phyloP scores from a whole-genome alignment of 768 basidiomycete species.

The Mycena polygramma region DNA sequence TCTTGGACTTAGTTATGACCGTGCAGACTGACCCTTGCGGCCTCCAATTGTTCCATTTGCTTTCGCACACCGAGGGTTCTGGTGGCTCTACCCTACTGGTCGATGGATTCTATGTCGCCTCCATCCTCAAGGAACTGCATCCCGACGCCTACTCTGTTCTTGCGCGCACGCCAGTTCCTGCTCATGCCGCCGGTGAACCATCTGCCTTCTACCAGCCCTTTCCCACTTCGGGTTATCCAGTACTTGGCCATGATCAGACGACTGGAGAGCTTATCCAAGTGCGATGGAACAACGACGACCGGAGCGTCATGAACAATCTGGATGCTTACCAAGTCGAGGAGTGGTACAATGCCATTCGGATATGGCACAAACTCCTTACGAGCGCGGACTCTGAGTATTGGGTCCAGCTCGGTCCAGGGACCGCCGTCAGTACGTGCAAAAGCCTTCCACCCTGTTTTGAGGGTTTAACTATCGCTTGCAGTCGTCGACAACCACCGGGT shows the following conservation, averaged over 20 bases:
- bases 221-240: conserved; percentile 74
- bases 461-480: conserved; percentile 43
- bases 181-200: conserved; percentile 91
- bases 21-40: conserved; percentile 91
- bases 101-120: conserved; percentile 94
- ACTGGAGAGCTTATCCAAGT: conserved; percentile 80
- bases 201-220: conserved; percentile 67
- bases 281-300: conserved; percentile 95
- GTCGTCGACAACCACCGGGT: conserved; percentile 95
- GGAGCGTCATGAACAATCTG: conserved; percentile 81
- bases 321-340: conserved; percentile 73
- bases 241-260: conserved; percentile 73
- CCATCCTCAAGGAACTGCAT: conserved; percentile 77
- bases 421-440: conserved; percentile 76
- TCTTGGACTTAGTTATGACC: conserved; percentile 5
- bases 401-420: conserved; percentile 91
- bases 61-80: conserved; percentile 83
- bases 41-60: conserved; percentile 95
- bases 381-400: conserved; percentile 91
- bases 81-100: conserved; percentile 95
- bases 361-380: conserved; percentile 82
- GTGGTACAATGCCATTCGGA: conserved; percentile 88
- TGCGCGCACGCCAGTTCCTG: conserved; percentile 75
- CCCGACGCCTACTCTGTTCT: conserved; percentile 80
- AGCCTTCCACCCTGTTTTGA: conserved; percentile 1